Evolutionary conservation across 176 grass and related monocot genomes (phyloP), one percentile per base, ranked within the genome.

Genomic region (Puccinellia tenuiflora): DNA sequence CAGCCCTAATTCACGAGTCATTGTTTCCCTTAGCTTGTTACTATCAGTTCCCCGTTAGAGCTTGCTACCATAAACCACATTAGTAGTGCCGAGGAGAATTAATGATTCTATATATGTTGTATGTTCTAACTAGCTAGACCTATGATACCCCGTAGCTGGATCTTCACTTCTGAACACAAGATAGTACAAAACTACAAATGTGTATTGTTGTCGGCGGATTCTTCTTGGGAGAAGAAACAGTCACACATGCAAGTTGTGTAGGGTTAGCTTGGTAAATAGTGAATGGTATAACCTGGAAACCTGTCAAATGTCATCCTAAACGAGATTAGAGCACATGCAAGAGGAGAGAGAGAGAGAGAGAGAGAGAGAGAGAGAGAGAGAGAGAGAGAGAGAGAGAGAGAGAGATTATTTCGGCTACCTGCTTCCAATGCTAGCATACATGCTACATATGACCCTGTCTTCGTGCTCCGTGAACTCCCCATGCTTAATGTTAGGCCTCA

Each of bases 401-500:
- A 61, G 2, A 69, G 26, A 5, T 2, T 9, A 13, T 20, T 15
- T 30, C 3, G 6, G 31, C 3, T 84, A 98, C 95, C 95, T 98
- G 95, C 95, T 98, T 84, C 95, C 95, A 68, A 98, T 95, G 57
- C 79, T 88, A 11, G 81, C 88, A 86, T 85, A 93, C 81, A 98
- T 90, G 84, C 57, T 84, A 82, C 92, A 98, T 39, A 98, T 98
- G 69, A 91, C 62, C 56, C 88, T 93, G 53, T 98, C 95, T 79
- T 98, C 95, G 1, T 91, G 85, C 67, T 93, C 90, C 11, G 95
- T 89, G 86, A 98, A 98, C 73, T 95, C 92, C 3, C 95, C 96
- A 77, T 98, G 96, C 66, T 93, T 98, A 56, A 98, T 91, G 25
- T 98, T 93, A 38, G 96, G 96, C 73, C 96, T 98, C 67, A 98